Evolutionary conservation across 805 yeast genomes (phyloP), one percentile per base, ranked within the genome.

Genomic region (Spathaspora boniae): DNA sequence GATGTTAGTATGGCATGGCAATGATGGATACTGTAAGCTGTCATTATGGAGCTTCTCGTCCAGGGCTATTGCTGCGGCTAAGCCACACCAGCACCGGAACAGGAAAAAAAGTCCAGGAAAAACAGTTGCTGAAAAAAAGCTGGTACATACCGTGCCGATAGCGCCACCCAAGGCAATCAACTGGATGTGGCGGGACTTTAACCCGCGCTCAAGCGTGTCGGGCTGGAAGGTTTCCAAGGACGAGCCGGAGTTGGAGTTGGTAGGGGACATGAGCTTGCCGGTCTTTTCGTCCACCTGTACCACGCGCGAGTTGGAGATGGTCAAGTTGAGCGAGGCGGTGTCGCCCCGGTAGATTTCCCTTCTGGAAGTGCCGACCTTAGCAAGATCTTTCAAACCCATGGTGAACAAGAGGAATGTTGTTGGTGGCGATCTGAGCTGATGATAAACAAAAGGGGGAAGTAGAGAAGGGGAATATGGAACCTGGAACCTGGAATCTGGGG

Each of bases 81-180:
- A n/a, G n/a, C n/a, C n/a, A n/a, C n/a, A n/a, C n/a, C n/a, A n/a
- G n/a, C n/a, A n/a, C n/a, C n/a, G n/a, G n/a, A n/a, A n/a, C n/a
- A n/a, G n/a, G n/a, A n/a, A n/a, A n/a, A n/a, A n/a, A n/a, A n/a
- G n/a, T n/a, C n/a, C n/a, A n/a, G n/a, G n/a, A n/a, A n/a, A n/a
- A n/a, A n/a, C n/a, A n/a, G n/a, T n/a, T n/a, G n/a, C n/a, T n/a
- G n/a, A n/a, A n/a, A n/a, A n/a, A n/a, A n/a, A n/a, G n/a, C n/a
- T n/a, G n/a, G n/a, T n/a, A n/a, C n/a, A n/a, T n/a, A 81, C 86
- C 5, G 93, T 81, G 51, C 95, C 96, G 41, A 86, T 81, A 34
- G 91, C 82, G 36, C 93, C 88, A 39, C 93, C 93, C 37, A 86
- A 68, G 26, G 94, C 87, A 50, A 86, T 82, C 78, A 84, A 76